Evolutionary conservation across 768 basidiomycete species (phyloP), one percentile per base, ranked within the genome.

Genomic region (Hydnomerulius pinastri): DNA sequence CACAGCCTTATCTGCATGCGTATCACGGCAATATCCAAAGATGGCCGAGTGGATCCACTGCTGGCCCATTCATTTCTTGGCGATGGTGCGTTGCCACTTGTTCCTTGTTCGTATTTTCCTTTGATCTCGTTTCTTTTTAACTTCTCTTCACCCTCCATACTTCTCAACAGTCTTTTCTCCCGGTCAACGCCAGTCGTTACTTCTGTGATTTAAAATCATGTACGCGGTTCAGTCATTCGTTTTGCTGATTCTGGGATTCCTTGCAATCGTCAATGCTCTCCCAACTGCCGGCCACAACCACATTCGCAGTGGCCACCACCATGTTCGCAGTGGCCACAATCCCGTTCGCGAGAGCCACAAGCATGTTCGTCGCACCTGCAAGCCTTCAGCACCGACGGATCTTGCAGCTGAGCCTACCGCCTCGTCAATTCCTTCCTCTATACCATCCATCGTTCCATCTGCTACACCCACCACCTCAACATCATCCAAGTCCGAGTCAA

Each of bases 161-260:
- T 47, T 35, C 50, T 52, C 36, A 57, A 50, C 21, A 20, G 49
- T 25, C 33, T 36, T 46, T 46, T 45, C 15, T 15, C 21, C 13
- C 45, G 18, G 32, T 46, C 32, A 32, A 18, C 24, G 21, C 32
- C 45, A 46, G 45, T 46, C 29, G 12, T 46, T 46, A 32, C 45
- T 46, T 20, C n/a, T n/a, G n/a, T n/a, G n/a, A n/a, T n/a, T 29
- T 21, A 2, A 12, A 44, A 53, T 48, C 51, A 62, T 71, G 70
- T 59, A 62, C 54, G 47, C 65, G 29, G 48, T 58, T 13, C 54
- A 60, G 47, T 56, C 61, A 47, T 47, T 66, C 57, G 21, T 64
- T 54, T 44, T 66, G 42, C 51, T 35, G 15, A 35, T 64, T 56
- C 42, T 67, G 33, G 61, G 59, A 25, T 49, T 67, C 48, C 30